phyloP scores from a whole-genome alignment of 371 early-diverging fungal species.

The Dichotomocladium elegans region DNA sequence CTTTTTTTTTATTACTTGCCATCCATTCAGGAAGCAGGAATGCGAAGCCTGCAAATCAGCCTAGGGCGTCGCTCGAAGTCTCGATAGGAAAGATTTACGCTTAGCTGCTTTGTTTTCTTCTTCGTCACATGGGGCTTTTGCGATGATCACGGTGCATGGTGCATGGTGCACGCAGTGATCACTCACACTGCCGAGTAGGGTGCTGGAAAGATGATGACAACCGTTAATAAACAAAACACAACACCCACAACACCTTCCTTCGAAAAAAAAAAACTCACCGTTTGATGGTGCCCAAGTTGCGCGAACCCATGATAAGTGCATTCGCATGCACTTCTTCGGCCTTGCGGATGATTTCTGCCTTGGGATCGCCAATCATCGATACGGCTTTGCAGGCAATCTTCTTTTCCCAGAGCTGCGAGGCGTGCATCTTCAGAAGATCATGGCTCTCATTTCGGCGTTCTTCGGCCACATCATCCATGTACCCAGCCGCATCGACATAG shows the following conservation, averaged over 20 bases:
- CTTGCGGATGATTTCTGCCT: conserved; percentile 52
- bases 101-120: background rate
- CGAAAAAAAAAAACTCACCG: conserved; percentile 21
- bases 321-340: conserved; percentile 50
- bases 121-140: conserved; percentile 16
- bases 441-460: conserved; percentile 40
- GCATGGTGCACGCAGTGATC: conserved; percentile 50
- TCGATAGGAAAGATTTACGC: conserved; percentile 9
- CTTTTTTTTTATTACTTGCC: background rate
- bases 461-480: conserved; percentile 32
- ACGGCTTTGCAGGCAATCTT: conserved; percentile 57
- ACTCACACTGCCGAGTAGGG: conserved; percentile 54
- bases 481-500: conserved; percentile 32
- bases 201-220: conserved; percentile 16
- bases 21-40: conserved; percentile 7
- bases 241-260: background rate
- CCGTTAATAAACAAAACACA: background rate
- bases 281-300: conserved; percentile 51
- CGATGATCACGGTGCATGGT: conserved; percentile 44
- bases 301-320: conserved; percentile 54
- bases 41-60: conserved; percentile 17
- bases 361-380: conserved; percentile 57
- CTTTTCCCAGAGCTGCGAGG: conserved; percentile 21
- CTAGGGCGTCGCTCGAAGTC: background rate
- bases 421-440: conserved; percentile 27